A percentile compares a stretch with the other conserved stretches of the same genome.
Conservation (phyloP, 1,139 yeast genomes). For the Chernovozyma sophiae-reginae region DNA sequence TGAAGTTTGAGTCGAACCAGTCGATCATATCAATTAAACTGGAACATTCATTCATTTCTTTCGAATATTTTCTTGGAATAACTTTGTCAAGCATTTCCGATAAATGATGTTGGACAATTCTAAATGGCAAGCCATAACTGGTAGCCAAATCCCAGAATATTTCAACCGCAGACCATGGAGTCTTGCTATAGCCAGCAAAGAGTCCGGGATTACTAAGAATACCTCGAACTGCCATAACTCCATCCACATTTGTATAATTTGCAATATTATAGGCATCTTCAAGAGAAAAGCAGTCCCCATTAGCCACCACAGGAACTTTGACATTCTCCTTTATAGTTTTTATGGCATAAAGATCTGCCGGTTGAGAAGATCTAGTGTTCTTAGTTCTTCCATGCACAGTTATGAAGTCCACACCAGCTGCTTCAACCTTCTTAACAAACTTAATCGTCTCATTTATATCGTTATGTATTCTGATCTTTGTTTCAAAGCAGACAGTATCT, state of each 20-base stretch:
- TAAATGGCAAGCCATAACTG: constrained; percentile 78
- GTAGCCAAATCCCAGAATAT: constrained; percentile 74
- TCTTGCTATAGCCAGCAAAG: constrained; percentile 63
- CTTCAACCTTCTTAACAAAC: constrained; percentile 71
- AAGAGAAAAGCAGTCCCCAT: constrained; percentile 82
- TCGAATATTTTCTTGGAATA: constrained; percentile 50
- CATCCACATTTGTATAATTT: constrained; percentile 71
- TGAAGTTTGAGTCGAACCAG: constrained; percentile 74
- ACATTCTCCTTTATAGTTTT: constrained; percentile 58
- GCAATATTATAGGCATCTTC: constrained; percentile 62
- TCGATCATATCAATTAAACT: constrained; percentile 65
- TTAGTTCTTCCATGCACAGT: constrained; percentile 93
- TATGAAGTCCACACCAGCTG: constrained; percentile 87
- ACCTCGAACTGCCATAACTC: constrained; percentile 96
- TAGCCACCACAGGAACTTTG: constrained; percentile 81
- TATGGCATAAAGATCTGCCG: constrained; percentile 79
- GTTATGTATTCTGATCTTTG: constrained; percentile 83
- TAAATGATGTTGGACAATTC: constrained; percentile 81
- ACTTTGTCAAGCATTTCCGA: constrained; percentile 76
- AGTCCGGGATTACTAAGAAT: constrained; percentile 80
- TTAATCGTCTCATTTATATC: constrained; percentile 68
- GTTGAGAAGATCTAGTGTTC: constrained; percentile 76
- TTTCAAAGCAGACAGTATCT: constrained; percentile 68
- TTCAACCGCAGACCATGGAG: constrained; percentile 93
- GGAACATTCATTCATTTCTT: constrained; percentile 60